Evolutionary conservation across 108 stramenopile genomes (phyloP), one percentile per base, ranked within the genome.

Genomic region (Nitzschia sp.): DNA sequence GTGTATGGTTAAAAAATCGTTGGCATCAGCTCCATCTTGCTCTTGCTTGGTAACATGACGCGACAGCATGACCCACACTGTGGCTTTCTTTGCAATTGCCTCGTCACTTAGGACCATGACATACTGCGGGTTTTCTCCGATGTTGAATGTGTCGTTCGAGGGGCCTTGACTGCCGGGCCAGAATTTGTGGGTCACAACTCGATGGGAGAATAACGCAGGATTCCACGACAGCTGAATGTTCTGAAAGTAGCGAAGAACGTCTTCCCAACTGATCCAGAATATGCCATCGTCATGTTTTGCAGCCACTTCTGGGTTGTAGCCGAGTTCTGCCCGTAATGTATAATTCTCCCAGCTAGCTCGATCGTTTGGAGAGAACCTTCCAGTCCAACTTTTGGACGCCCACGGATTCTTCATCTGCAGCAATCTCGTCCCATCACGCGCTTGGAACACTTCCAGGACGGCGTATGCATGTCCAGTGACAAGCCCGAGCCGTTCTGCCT

Each of bases 371-470:
- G 87, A 85, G 59, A 63, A 90, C 36, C 66, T 63, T 23, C 89
- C 87, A 50, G 68, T 88, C 92, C 92, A 93, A 23, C 84, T 80
- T 66, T 82, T 55, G 69, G 46, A 35, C 5, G 80, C 83, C 97
- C 97, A 98, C 5, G 97, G 97, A 65, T 98, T 98, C 52, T 98
- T 98, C 44, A 98, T 54, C 66, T 88, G 91, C 9, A 94, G 44
- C 53, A 96, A 50, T 38, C 85, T 71, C 8, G 58, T 78, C 30
- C 88, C 87, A 45, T 73, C 82, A 6, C 74, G 54, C 5, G 91
- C 74, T 64, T 94, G 75, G 30, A 82, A 52, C 2, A 94, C 93
- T 38, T 69, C 63, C 21, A 98, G 69, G 0, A 96, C 90, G 1
- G 96, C 97, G 73, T 98, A 98, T 11, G 97, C 97, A 70, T 98